Conservation (phyloP, 345 rosid genomes). For the Erysimum cheiranthoides region DNA sequence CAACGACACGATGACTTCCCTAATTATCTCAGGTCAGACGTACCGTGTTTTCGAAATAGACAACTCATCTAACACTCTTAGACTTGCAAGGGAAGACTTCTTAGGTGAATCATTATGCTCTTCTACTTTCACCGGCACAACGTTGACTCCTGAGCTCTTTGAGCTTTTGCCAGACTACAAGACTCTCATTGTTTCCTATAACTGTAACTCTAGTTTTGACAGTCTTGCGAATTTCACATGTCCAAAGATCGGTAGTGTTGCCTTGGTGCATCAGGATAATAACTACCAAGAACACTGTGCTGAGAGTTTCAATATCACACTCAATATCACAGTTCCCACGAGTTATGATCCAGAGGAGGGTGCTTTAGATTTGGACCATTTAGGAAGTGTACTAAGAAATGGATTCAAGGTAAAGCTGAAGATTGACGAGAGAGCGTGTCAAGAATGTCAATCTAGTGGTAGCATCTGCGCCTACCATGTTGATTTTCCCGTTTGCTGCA, state of each 20-base stretch:
- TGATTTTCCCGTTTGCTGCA: conserved; percentile 23
- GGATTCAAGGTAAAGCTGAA: conserved; percentile 50
- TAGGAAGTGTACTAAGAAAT: neutral
- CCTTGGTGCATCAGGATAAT: neutral
- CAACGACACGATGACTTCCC: neutral
- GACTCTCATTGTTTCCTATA: conserved; percentile 29
- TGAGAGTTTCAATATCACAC: conserved; percentile 7
- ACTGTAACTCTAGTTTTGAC: neutral
- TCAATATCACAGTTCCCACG: conserved; percentile 18
- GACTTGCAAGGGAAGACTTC: conserved; percentile 43
- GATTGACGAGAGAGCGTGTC: conserved; percentile 19
- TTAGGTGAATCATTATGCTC: conserved; percentile 17
- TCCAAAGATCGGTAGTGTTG: neutral
- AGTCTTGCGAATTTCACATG: neutral
- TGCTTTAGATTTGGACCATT: neutral
- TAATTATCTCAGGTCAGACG: neutral
- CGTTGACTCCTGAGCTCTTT: conserved; percentile 38
- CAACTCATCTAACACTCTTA: neutral
- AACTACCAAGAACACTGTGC: neutral
- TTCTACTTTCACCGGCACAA: neutral
- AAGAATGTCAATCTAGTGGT: neutral
- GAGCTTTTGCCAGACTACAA: conserved; percentile 1
- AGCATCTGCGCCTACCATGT: conserved; percentile 30
- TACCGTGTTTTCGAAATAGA: conserved; percentile 41
- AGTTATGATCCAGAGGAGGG: neutral